Conservation (phyloP, 305 asterid genomes). For the Fraxinus latifolia region DNA sequence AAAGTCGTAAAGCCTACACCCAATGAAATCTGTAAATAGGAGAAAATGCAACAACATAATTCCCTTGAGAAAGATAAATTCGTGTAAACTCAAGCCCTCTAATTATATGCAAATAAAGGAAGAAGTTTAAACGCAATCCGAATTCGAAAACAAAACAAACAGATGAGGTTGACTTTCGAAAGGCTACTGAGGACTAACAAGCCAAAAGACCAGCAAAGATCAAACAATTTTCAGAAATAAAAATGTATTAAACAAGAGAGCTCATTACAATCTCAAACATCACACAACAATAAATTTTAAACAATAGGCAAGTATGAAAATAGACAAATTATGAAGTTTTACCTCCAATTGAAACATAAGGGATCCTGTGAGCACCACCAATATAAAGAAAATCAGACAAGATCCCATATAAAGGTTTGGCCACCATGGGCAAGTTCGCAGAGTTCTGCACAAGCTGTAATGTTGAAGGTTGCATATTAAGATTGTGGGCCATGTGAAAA, state of each 20-base stretch:
- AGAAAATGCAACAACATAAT: not conserved
- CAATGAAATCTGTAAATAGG: not conserved
- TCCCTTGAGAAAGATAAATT: not conserved
- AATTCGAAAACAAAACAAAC: not conserved
- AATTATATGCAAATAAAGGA: not conserved
- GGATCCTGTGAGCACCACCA: conserved; percentile 75
- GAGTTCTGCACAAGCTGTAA: conserved; percentile 73
- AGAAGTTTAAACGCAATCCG: not conserved
- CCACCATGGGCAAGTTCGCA: conserved; percentile 74
- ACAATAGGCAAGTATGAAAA: conserved; percentile 4
- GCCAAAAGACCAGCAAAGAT: conserved; percentile 1
- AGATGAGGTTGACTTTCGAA: no score
- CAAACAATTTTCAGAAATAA: not conserved
- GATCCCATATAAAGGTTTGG: conserved; percentile 79
- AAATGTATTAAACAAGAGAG: conserved; percentile 11
- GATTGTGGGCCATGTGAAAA: conserved; percentile 65
- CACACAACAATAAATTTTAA: not conserved
- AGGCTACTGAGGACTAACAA: not conserved
- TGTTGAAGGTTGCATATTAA: conserved; percentile 62
- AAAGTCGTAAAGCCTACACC: conserved; percentile 8
- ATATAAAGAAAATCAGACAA: conserved; percentile 77
- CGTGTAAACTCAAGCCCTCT: conserved; percentile 9
- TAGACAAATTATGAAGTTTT: not conserved
- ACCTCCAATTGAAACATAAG: conserved; percentile 86
- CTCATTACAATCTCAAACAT: not conserved